Percentiles rank a stretch among this genome's conserved stretches.
Evolutionary conservation across 139 green algal species (phyloP).

Genomic region (Prasinococcaceae sp.): DNA sequence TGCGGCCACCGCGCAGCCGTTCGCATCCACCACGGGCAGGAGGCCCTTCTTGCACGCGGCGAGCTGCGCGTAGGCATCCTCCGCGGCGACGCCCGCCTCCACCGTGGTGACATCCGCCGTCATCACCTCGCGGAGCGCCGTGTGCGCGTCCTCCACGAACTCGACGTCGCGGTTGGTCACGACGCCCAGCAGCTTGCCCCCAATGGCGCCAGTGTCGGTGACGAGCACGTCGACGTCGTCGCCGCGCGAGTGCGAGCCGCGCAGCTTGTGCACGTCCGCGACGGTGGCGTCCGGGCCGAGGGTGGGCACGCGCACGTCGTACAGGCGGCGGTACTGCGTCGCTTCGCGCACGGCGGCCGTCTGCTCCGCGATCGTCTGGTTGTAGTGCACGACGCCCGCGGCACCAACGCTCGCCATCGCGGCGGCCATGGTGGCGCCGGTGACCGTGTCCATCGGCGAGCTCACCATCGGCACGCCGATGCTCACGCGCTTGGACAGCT

Average conservation of each 20-base stretch:
- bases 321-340: background rate
- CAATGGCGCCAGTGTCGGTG: slow-evolving; percentile 63
- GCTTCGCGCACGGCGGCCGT: slow-evolving; percentile 38
- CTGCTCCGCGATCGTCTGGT: slow-evolving; percentile 86
- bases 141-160: slow-evolving; percentile 55
- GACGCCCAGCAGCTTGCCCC: slow-evolving; percentile 68
- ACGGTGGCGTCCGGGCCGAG: slow-evolving; percentile 22
- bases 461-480: slow-evolving; percentile 75
- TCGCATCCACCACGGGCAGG: slow-evolving; percentile 47
- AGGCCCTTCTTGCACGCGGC: slow-evolving; percentile 34
- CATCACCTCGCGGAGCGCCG: slow-evolving; percentile 60
- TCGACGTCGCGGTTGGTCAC: slow-evolving; percentile 66
- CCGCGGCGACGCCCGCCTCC: slow-evolving; percentile 16
- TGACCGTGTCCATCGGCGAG: slow-evolving; percentile 54
- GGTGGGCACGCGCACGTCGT: background rate
- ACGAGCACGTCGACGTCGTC: slow-evolving; percentile 36
- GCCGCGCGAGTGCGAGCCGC: slow-evolving; percentile 23
- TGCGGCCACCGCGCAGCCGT: slow-evolving; percentile 19
- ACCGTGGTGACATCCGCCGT: slow-evolving; percentile 46
- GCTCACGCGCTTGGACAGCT: slow-evolving; percentile 69
- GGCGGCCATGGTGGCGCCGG: slow-evolving; percentile 85
- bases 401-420: slow-evolving; percentile 88
- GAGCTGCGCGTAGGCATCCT: slow-evolving; percentile 41
- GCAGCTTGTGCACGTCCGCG: slow-evolving; percentile 43
- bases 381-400: slow-evolving; percentile 97